Conservation (phyloP, 805 yeast species). For the Clavispora fructus region DNA sequence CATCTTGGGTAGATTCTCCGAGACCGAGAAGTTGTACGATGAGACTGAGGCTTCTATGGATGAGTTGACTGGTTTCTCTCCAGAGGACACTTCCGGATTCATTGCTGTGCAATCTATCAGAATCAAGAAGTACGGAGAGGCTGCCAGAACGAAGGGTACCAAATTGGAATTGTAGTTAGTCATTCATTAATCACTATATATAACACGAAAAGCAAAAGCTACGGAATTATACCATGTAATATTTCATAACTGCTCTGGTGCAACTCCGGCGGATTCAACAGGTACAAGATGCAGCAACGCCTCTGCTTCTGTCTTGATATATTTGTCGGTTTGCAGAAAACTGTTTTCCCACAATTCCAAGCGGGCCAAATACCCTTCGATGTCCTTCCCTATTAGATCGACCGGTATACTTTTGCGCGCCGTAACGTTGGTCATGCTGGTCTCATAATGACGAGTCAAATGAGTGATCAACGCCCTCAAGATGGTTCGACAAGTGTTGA, state of each 20-base stretch:
- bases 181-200: not conserved
- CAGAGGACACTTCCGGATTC: slow-evolving; percentile 95
- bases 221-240: not conserved
- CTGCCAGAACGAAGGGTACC: slow-evolving; percentile 77
- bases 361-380: not conserved
- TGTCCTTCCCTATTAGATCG: slow-evolving; percentile 22
- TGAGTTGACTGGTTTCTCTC: slow-evolving; percentile 96
- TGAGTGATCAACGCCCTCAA: slow-evolving; percentile 19
- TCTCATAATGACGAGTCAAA: slow-evolving; percentile 25
- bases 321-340: not conserved
- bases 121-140: slow-evolving; percentile 96
- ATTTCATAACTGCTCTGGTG: not conserved
- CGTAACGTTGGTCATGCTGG: slow-evolving; percentile 25
- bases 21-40: slow-evolving; percentile 94
- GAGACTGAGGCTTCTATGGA: slow-evolving; percentile 99
- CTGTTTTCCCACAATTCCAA: not conserved
- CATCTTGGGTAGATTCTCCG: slow-evolving; percentile 90
- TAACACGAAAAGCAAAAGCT: not conserved
- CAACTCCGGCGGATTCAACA: not conserved
- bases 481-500: not conserved
- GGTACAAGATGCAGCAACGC: no score
- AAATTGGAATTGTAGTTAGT: slow-evolving; percentile 38
- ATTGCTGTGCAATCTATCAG: slow-evolving; percentile 97
- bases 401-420: slow-evolving; percentile 34
- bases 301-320: not conserved